Percentiles rank a stretch among this genome's conserved stretches.
Conservation (phyloP, 257 asterid genomes). For the Schizonepeta tenuifolia region DNA sequence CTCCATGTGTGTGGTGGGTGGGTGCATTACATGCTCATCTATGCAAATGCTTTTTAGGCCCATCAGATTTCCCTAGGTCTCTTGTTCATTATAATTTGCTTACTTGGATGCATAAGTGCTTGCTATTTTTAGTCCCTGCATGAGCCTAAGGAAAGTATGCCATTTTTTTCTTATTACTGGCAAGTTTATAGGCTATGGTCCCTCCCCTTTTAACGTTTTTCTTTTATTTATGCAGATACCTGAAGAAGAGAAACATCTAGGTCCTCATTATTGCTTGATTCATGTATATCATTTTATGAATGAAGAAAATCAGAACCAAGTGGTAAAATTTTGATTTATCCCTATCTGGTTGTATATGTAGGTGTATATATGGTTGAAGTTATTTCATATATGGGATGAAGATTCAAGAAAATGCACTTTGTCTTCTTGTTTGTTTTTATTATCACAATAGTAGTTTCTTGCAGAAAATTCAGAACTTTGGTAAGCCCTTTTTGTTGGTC, state of each 20-base stretch:
- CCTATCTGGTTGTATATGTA: neutral
- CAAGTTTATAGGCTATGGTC: neutral
- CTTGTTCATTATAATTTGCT: slow-evolving; percentile 26
- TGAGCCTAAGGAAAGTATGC: neutral
- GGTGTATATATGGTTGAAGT: neutral
- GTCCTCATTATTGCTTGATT: slow-evolving; percentile 50
- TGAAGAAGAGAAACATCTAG: slow-evolving; percentile 52
- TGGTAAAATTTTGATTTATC: slow-evolving; percentile 41
- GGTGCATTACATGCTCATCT: slow-evolving; percentile 6
- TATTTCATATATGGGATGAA: slow-evolving; percentile 8
- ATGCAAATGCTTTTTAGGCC: neutral
- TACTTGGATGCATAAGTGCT: neutral
- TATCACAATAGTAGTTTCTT: slow-evolving; percentile 22
- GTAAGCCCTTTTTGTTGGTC: slow-evolving; percentile 61
- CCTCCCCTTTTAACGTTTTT: slow-evolving; percentile 17
- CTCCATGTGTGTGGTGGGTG: slow-evolving; percentile 5
- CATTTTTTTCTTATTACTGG: slow-evolving; percentile 17
- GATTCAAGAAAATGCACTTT: slow-evolving; percentile 18
- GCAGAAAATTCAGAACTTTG: slow-evolving; percentile 61
- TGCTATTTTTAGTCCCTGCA: neutral
- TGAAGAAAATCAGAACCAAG: slow-evolving; percentile 57
- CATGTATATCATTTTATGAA: slow-evolving; percentile 60
- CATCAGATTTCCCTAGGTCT: neutral
- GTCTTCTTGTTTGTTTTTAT: neutral
- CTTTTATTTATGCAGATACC: slow-evolving; percentile 45